Evolutionary conservation across 768 basidiomycete genomes (phyloP).

Genomic region (Coprinellus aureogranulatus): DNA sequence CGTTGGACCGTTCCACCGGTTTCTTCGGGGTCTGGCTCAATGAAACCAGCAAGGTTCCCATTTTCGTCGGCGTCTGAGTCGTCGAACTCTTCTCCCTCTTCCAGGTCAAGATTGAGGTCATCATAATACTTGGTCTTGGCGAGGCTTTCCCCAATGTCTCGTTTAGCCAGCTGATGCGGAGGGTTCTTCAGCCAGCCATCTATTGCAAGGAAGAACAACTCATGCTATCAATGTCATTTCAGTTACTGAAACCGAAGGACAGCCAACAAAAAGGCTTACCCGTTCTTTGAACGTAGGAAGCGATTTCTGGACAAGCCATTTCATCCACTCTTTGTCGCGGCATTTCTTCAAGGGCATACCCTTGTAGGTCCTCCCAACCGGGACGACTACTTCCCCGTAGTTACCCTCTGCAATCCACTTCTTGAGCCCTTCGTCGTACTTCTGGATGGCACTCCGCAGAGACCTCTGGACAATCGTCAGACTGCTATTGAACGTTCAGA

Average conservation of each 20-base stretch:
- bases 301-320: neutral
- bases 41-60: neutral
- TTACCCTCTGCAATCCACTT: neutral
- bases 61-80: neutral
- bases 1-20: too few species aligned
- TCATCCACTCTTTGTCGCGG: conserved; percentile 1
- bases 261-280: neutral
- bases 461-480: neutral
- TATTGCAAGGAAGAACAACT: neutral
- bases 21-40: neutral
- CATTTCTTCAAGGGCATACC: neutral
- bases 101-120: neutral
- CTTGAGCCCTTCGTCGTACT: neutral
- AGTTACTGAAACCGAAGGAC: neutral
- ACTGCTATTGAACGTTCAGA: neutral
- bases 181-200: neutral
- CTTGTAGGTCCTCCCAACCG: neutral
- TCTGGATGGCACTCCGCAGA: neutral
- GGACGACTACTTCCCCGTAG: neutral
- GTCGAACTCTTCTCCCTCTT: neutral
- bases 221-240: neutral
- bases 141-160: conserved; percentile 2
- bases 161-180: neutral
- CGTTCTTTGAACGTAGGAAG: neutral
- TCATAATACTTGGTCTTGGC: neutral